Conservation (phyloP, 352 stramenopile species). For the Globisporangium solare region DNA sequence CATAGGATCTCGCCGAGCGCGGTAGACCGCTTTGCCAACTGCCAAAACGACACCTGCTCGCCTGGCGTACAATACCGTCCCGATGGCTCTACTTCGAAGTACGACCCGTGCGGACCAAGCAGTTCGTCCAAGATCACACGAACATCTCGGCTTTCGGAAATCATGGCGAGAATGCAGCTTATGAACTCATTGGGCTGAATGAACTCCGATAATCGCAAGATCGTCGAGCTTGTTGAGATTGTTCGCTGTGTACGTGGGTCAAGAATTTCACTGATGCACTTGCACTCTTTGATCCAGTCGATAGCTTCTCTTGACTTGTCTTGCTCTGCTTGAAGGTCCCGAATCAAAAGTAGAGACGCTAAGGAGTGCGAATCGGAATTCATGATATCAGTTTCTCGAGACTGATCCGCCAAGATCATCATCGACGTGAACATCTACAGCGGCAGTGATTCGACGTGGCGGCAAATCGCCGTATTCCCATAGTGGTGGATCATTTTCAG, state of each 20-base stretch:
- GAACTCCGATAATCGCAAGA: constrained; percentile 78
- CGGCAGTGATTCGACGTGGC: constrained; percentile 56
- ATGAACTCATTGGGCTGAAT: constrained; percentile 88
- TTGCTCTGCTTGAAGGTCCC: constrained; percentile 54
- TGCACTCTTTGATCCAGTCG: constrained; percentile 31
- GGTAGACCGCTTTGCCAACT: constrained; percentile 60
- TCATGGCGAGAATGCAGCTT: constrained; percentile 84
- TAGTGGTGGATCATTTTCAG: constrained; percentile 61
- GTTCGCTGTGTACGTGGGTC: constrained; percentile 83
- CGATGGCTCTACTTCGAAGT: constrained; percentile 71
- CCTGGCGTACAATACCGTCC: constrained; percentile 45
- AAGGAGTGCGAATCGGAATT: constrained; percentile 85
- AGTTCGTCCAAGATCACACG: constrained; percentile 77
- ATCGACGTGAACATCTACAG: constrained; percentile 75
- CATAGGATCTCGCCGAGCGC: constrained; percentile 64
- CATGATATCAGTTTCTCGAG: constrained; percentile 74
- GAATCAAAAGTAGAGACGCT: constrained; percentile 79
- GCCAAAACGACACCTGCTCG: constrained; percentile 74
- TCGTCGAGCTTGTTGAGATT: constrained; percentile 67
- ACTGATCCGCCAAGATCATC: constrained; percentile 79
- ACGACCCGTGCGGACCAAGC: constrained; percentile 56
- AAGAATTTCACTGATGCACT: constrained; percentile 84
- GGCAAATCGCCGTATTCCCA: constrained; percentile 76
- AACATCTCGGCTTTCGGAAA: constrained; percentile 82
- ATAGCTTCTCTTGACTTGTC: constrained; percentile 1